phyloP scores from a whole-genome alignment of 805 yeast species.

The Ogataea nonfermentans region DNA sequence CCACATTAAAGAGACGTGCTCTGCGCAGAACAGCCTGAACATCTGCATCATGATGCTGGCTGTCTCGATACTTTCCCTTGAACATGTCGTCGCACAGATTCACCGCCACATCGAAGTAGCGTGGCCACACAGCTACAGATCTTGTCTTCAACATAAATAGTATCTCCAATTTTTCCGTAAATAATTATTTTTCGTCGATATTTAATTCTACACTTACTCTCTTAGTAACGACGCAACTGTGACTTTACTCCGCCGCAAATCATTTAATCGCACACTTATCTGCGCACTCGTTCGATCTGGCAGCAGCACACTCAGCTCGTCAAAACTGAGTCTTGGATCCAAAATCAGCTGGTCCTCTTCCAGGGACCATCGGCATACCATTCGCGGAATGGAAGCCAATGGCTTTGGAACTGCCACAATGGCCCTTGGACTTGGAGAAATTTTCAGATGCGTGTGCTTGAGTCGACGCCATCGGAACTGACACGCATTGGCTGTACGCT shows the following conservation, averaged over 20 bases:
- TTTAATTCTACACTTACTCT: too few species aligned
- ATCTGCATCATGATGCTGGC: conserved; percentile 65
- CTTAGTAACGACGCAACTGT: neutral
- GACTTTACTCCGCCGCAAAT: neutral
- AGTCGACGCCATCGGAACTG: conserved; percentile 86
- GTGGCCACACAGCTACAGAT: conserved; percentile 16
- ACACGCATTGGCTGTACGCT: conserved; percentile 85
- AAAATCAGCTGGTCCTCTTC: conserved; percentile 73
- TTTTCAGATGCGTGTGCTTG: conserved; percentile 41
- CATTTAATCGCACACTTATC: conserved; percentile 6
- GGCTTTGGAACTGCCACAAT: conserved; percentile 1
- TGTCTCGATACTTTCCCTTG: conserved; percentile 71
- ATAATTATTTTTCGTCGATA: too few species aligned
- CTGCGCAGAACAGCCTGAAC: conserved; percentile 59
- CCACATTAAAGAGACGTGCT: conserved; percentile 65
- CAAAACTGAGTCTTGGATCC: conserved; percentile 61
- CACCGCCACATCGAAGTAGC: conserved; percentile 48
- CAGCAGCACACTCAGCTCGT: conserved; percentile 69
- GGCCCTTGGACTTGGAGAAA: neutral
- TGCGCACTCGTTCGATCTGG: conserved; percentile 76
- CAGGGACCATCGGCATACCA: conserved; percentile 41
- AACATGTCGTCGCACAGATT: conserved; percentile 91
- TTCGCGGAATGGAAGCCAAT: conserved; percentile 6
- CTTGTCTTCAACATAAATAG: conserved; percentile 2
- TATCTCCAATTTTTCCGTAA: too few species aligned